Evolutionary conservation across 106 monocot species (phyloP).

Genomic region (Amphibolis antarctica): DNA sequence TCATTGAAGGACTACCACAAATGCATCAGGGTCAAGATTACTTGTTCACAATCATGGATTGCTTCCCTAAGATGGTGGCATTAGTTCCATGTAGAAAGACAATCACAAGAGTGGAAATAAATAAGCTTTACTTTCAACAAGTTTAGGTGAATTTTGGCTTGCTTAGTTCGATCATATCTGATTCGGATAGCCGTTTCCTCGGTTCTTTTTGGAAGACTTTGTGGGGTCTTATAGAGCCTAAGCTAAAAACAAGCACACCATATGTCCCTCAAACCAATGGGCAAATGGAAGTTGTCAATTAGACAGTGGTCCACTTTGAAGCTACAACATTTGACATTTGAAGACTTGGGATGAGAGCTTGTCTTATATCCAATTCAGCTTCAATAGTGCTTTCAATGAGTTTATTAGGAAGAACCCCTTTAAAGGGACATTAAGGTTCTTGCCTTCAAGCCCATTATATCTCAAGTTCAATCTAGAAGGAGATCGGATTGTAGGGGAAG

Average conservation of each 20-base stretch:
- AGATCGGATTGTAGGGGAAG: no score
- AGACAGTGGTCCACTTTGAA: background rate
- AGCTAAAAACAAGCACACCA: background rate
- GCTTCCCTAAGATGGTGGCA: background rate
- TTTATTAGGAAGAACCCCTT: no score
- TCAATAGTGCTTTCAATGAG: no score
- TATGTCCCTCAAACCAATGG: conserved; percentile 1
- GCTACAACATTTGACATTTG: background rate
- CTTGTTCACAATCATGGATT: background rate
- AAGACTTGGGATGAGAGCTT: conserved; percentile 2
- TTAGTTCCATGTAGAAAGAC: conserved; percentile 1
- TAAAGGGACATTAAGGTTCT: no score
- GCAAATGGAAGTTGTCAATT: background rate
- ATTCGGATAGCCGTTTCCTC: background rate
- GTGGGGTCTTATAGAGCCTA: background rate
- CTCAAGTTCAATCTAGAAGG: no score
- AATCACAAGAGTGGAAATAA: background rate
- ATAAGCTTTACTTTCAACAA: background rate
- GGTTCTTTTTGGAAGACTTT: conserved; percentile 4
- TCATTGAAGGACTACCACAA: background rate
- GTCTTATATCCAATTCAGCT: no score
- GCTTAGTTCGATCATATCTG: background rate
- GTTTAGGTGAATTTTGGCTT: background rate
- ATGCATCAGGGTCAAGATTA: background rate
- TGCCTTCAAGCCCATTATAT: no score